These are phyloP conservation scores for Microcyclospora tardicrescens DNA, from an alignment of 2,329 filamentous ascomycete species.

Conservation along the genomic window DNA sequence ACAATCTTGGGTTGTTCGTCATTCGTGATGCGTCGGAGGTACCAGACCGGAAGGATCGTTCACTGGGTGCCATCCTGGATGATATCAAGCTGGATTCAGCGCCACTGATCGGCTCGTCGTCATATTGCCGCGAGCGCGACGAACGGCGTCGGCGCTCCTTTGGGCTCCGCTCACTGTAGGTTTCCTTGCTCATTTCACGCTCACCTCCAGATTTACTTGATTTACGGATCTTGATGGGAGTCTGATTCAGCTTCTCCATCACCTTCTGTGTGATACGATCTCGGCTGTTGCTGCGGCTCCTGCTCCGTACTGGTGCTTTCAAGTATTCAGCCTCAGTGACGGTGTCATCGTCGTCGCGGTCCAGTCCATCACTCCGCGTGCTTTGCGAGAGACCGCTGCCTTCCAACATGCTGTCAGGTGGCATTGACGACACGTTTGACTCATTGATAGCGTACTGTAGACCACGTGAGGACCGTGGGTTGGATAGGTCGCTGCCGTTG, in stretches of 20 bases:
- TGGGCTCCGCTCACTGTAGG: conserved; percentile 20
- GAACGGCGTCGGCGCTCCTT: conserved; percentile 20
- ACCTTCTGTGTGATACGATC: conserved; percentile 57
- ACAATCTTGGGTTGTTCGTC: conserved; percentile 81
- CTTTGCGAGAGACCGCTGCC: conserved; percentile 34
- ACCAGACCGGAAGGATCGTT: conserved; percentile 46
- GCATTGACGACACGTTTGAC: conserved; percentile 80
- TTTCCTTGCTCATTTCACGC: conserved; percentile 20
- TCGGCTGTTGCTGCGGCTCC: conserved; percentile 51
- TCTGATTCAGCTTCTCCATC: conserved; percentile 50
- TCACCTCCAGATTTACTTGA: conserved; percentile 14
- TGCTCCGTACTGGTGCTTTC: conserved; percentile 44
- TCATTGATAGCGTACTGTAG: conserved; percentile 51
- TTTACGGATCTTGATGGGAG: conserved; percentile 31
- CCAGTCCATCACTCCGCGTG: conserved; percentile 16
- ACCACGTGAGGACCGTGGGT: conserved; percentile 39
- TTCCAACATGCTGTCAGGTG: conserved; percentile 57
- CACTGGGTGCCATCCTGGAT: conserved; percentile 42
- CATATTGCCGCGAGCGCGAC: conserved; percentile 39
- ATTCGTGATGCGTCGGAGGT: conserved; percentile 56
- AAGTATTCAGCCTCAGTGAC: conserved; percentile 25
- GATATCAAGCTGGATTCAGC: conserved; percentile 51
- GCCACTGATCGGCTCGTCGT: conserved; percentile 38
- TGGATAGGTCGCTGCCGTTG: conserved; percentile 53
- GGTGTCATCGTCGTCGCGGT: conserved; percentile 25